Evolutionary conservation across 2,329 filamentous ascomycete genomes (phyloP), one percentile per base, ranked within the genome.

Genomic region (Fusarium cicatricum): DNA sequence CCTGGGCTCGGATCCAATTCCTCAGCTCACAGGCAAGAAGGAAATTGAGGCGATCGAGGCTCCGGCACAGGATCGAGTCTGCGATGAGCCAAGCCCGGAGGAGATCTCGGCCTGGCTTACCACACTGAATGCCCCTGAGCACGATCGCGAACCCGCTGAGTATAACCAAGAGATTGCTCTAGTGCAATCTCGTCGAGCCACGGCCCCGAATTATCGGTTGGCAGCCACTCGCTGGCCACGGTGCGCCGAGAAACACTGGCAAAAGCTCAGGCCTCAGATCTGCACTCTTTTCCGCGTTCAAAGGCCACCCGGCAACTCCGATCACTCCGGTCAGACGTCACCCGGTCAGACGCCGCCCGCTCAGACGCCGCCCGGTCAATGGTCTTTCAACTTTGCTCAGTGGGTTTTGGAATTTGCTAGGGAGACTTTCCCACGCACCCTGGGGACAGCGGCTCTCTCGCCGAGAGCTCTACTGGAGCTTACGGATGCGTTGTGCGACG

Each of bases 391-490:
- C 52, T 74, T 76, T 28, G 67, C 71, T 10, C 74, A 76, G 16
- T 77, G 75, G 74, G 62, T 65, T 3, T 52, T 77, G 16, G 73
- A 76, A 38, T 75, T 73, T 52, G 70, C 68, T 1, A 63, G 70
- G 16, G 60, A 68, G 16, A 68, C 55, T 3, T 74, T 65, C 45
- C 73, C 74, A 1, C 55, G 60, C 1, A 55, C 52, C 0, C 64
- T 68, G 5, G 65, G 71, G 10, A 19, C 46, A 6, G 26, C 64
- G 10, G 65, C 68, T 3, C 32, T 68, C 0, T 65, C 67, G 0
- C 54, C 62, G 17, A 60, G 60, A n/a, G 55, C 55, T 10, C 53
- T 71, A 4, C 37, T 72, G 9, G 66, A 68, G 16, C 64, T 77
- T 4, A 73, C 72, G 21, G 64, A 72, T 32, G 56, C 61, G 2